Evolutionary conservation across 2,329 filamentous ascomycete species (phyloP), one percentile per base, ranked within the genome.

Genomic region (Bipolaris sorokiniana): DNA sequence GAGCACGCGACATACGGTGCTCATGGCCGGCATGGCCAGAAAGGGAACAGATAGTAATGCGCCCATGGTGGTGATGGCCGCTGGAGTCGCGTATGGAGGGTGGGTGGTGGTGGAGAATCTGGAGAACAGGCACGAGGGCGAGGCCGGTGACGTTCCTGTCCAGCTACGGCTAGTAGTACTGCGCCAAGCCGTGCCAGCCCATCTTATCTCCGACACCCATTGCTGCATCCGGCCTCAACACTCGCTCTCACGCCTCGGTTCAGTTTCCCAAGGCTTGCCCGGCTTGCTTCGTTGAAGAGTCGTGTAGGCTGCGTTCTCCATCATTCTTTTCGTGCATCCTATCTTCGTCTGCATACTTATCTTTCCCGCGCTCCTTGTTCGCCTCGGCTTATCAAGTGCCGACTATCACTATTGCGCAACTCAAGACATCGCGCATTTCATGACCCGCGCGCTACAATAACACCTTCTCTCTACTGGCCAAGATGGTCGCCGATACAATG

Each of bases 41-140:
- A 99, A 83, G 67, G 95, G 95, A 61, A 99, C 78, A 61, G 94
- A 97, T 53, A 99, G 84, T 71, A 96, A 81, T 67, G 92, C 94
- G 73, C 95, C 95, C 95, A 99, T 99, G 51, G 56, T 71, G 61
- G 67, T 51, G 62, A 66, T 47, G 65, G 57, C 67, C 54, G 28
- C 34, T 50, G 22, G 44, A 36, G 53, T 37, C 48, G 47, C 46
- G 49, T 52, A 41, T 59, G 51, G 47, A 47, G 57, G 33, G 54
- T 58, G 41, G 10, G 53, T 31, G 47, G 56, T 49, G 54, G 54
- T 54, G 50, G 54, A 57, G 49, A 57, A 57, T 47, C 44, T 49
- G 50, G 41, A 34, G 45, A 41, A 45, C 18, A 58, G 54, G 58
- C 47, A 58, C 59, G 60, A 55, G 50, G 60, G 48, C 16, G 44